phyloP scores from a whole-genome alignment of 1,284 basidiomycete species.

The Rhodofomes roseus region DNA sequence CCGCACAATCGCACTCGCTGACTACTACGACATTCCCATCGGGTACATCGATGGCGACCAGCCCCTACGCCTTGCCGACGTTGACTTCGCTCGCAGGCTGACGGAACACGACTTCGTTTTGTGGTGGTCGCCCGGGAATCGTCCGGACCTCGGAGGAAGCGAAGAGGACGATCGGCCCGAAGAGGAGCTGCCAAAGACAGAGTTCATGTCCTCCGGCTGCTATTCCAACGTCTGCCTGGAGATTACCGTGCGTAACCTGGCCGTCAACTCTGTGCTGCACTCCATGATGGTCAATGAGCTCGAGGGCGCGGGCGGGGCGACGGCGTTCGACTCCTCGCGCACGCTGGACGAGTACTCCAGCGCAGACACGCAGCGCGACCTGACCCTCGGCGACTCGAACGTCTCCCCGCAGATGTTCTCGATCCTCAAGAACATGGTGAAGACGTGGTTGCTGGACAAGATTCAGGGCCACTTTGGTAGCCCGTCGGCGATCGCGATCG shows the following conservation, averaged over 20 bases:
- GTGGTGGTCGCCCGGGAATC: constrained; percentile 93
- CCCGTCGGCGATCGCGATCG: constrained; percentile 65
- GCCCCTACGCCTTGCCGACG: constrained; percentile 82
- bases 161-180: constrained; percentile 81
- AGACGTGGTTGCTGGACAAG: constrained; percentile 90
- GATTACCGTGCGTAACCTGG: constrained; percentile 86
- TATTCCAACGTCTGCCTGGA: constrained; percentile 95
- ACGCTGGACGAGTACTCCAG: constrained; percentile 90
- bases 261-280: constrained; percentile 92
- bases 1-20: constrained; percentile 77
- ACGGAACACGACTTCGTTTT: constrained; percentile 87
- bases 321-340: constrained; percentile 92
- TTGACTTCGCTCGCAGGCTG: constrained; percentile 88
- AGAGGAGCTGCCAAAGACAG: constrained; percentile 83
- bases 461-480: constrained; percentile 61
- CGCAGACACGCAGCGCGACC: constrained; percentile 71
- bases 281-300: constrained; percentile 95
- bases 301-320: constrained; percentile 89
- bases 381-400: constrained; percentile 88
- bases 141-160: constrained; percentile 92
- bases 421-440: constrained; percentile 87
- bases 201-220: constrained; percentile 83
- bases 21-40: constrained; percentile 91
- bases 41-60: constrained; percentile 92
- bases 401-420: constrained; percentile 89